phyloP scores from a whole-genome alignment of 2,329 filamentous ascomycete genomes.

The Helminthosporium solani region DNA sequence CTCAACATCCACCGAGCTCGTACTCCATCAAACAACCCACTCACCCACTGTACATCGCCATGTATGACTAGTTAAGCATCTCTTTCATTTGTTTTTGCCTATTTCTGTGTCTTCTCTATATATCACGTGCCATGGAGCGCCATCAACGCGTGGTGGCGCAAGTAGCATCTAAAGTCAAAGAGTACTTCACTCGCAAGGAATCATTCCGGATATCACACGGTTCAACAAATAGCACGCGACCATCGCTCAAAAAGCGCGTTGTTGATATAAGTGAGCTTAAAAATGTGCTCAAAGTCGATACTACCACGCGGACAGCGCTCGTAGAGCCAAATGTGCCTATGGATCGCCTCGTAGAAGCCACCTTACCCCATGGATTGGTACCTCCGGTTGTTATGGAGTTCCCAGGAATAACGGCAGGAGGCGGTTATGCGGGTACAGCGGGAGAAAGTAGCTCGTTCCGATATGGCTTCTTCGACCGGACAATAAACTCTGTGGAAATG shows the following conservation, averaged over 20 bases:
- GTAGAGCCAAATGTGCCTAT: slow-evolving; percentile 71
- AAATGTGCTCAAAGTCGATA: slow-evolving; percentile 63
- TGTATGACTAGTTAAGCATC: slow-evolving; percentile 1
- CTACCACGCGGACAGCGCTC: slow-evolving; percentile 55
- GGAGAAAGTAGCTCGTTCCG: slow-evolving; percentile 70
- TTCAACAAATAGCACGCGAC: slow-evolving; percentile 73
- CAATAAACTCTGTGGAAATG: slow-evolving; percentile 63
- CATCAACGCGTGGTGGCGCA: slow-evolving; percentile 48
- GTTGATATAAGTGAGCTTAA: slow-evolving; percentile 67
- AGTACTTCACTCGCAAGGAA: slow-evolving; percentile 54
- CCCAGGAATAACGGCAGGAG: slow-evolving; percentile 69
- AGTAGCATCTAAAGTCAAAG: slow-evolving; percentile 50
- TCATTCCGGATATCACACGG: slow-evolving; percentile 77
- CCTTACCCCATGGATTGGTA: slow-evolving; percentile 57
- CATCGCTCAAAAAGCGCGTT: slow-evolving; percentile 45
- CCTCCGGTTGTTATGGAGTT: slow-evolving; percentile 72
- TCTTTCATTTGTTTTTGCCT: background rate
- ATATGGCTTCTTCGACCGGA: slow-evolving; percentile 65
- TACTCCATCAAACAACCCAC: background rate
- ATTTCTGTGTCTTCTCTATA: background rate
- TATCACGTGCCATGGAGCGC: slow-evolving; percentile 32
- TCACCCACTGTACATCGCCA: slow-evolving; percentile 5
- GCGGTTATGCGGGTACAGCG: slow-evolving; percentile 66
- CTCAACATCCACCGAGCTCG: background rate
- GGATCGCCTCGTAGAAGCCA: slow-evolving; percentile 62